Percentiles rank a stretch among this genome's conserved stretches.
Evolutionary conservation across 805 yeast genomes (phyloP).

Genomic region (Yamadazyma akitaensis): DNA sequence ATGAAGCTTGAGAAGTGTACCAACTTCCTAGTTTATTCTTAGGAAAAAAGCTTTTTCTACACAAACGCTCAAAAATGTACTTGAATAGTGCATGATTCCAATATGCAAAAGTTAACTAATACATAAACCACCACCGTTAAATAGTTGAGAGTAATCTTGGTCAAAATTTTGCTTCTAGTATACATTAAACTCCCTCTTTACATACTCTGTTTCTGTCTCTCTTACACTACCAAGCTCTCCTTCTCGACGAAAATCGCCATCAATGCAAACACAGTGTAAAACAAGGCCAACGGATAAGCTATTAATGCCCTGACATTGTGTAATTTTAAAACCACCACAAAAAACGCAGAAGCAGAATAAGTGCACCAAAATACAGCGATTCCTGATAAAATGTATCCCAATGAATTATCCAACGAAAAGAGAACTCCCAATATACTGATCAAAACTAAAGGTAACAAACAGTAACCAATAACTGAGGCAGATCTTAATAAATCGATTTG

Average conservation of each 20-base stretch:
- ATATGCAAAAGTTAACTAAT: too few species aligned
- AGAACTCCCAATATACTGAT: constrained; percentile 70
- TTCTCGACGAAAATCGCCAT: constrained; percentile 83
- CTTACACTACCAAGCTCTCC: constrained; percentile 8
- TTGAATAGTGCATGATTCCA: too few species aligned
- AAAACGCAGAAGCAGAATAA: constrained; percentile 87
- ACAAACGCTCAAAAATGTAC: too few species aligned
- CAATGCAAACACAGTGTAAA: constrained; percentile 90
- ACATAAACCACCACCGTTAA: background rate
- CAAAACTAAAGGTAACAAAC: constrained; percentile 83
- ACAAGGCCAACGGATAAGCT: constrained; percentile 89
- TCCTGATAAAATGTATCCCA: constrained; percentile 69
- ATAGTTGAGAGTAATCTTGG: background rate
- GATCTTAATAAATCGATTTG: constrained; percentile 63
- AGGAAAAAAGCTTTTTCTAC: too few species aligned
- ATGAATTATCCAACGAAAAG: constrained; percentile 60
- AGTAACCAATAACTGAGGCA: constrained; percentile 91
- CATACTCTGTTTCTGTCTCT: background rate
- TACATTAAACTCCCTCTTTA: background rate
- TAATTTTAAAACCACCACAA: constrained; percentile 78
- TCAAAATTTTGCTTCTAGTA: background rate
- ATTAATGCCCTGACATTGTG: constrained; percentile 84
- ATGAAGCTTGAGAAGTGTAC: background rate
- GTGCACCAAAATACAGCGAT: constrained; percentile 87
- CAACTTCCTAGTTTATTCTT: too few species aligned